Base-by-base conservation (phyloP, 495 filamentous ascomycete genomes). In the Xylaria castorea region DNA sequence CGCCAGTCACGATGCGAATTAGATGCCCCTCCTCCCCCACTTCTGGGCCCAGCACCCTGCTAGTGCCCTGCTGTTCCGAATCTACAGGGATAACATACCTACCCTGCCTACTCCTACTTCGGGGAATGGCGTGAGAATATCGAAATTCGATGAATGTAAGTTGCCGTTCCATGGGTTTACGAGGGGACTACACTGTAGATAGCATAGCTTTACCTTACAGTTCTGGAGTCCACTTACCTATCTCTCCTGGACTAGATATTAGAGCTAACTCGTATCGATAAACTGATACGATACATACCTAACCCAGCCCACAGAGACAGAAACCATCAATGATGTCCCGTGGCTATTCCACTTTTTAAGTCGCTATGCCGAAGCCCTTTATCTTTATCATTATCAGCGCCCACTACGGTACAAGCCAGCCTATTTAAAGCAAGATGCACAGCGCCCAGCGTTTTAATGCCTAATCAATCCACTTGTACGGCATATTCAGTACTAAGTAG, bases 81-180 rank as follows among this genome's bases (percentile, higher is more conserved):
- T 36, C 55, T n/a, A n/a, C 14, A 60, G 14, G 55, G 25, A 58
- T 58, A 32, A n/a, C 27, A 11, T 11, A 40, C n/a, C 25, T 62
- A 12, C 34, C 50, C 50, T 53, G 22, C 38, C 11, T 42, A 22
- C 50, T 53, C 5, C 36, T 60, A n/a, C 46, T 42, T 27, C n/a
- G 5, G 51, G 66, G 14, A 40, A 68, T 27, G 66, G 66, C 44
- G 64, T 51, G 64, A 50, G 44, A 51, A 34, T 66, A 66, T 50
- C 46, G 53, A 50, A 50, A n/a, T 48, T 9, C 22, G 8, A 38
- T 25, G 18, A 46, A 63, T 70, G 44, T 62, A 70, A 53, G 58
- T 36, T 53, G 44, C 46, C 32, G 57, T 27, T 70, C 58, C 68
- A 36, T 22, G 53, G 25, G 1, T 64, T 51, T 63, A 55, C 58